Evolutionary conservation across 176 grass and related monocot genomes (phyloP), one percentile per base, ranked within the genome.

Genomic region (Panicum miliaceum): DNA sequence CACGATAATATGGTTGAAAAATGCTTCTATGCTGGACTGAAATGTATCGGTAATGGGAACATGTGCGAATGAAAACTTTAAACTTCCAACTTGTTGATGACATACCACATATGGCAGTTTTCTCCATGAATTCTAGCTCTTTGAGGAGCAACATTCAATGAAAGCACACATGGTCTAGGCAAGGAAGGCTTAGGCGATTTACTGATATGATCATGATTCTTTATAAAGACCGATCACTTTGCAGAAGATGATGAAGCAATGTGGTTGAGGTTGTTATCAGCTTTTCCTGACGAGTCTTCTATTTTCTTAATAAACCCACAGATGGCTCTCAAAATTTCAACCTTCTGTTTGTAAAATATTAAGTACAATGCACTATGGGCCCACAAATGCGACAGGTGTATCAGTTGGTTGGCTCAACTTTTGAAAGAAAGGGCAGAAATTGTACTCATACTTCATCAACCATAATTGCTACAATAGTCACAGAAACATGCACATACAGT

Each of bases 391-490:
- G 20, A 16, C 12, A 23, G 12, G 3, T 3, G 46, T 53, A 38
- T 23, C 5, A 51, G 45, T 67, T 13, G 19, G 77, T 10, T 80
- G 12, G 32, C 56, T 25, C 16, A 65, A 36, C 7, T 64, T 29
- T 10, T 13, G 41, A 78, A 48, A 19, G 10, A 36, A 74, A 78
- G 2, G 34, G 23, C 43, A 13, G n/a, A 9, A 65, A 68, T 80
- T 36, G 6, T 37, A 89, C 27, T 48, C 12, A 66, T 87, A 32
- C 13, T 81, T 81, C 20, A 81, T 41, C 25, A 71, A 77, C 26
- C 27, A 86, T 15, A 86, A 26, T 46, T 27, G 36, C 3, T 72
- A 64, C 53, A 54, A 43, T 45, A 63, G 27, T 73, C 19, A 53
- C 16, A 26, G 12, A 45, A 86, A 22, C 11, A 61, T 69, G 71